These are phyloP conservation scores for Cyberlindnera mississippiensis DNA, from an alignment of 805 yeast genomes.

Conservation along the genomic window DNA sequence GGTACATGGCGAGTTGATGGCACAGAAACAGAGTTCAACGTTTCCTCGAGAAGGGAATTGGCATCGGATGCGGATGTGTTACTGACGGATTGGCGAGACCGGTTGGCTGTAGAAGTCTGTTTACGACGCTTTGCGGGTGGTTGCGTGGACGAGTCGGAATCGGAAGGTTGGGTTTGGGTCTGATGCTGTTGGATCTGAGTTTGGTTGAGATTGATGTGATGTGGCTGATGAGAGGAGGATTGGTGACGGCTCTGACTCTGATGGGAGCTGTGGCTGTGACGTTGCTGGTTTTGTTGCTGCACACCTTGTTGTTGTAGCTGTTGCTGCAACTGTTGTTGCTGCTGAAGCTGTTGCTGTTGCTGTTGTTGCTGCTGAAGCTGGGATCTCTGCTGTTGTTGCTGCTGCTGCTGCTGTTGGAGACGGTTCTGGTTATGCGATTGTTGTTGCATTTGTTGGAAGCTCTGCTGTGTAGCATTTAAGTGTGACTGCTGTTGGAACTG, in stretches of 20 bases:
- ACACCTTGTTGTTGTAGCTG: conserved; percentile 7
- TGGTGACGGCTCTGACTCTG: conserved; percentile 5
- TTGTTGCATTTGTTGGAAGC: conserved; percentile 19
- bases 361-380: conserved; percentile 7
- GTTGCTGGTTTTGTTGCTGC: not conserved
- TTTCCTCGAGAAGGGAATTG: conserved; percentile 19
- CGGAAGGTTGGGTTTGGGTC: not conserved
- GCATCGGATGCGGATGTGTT: conserved; percentile 14
- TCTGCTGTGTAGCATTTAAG: conserved; percentile 15
- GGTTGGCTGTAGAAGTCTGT: conserved; percentile 3
- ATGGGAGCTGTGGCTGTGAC: conserved; percentile 5
- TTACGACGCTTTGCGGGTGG: conserved; percentile 17
- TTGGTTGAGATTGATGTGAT: conserved; percentile 2
- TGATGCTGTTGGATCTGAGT: not conserved
- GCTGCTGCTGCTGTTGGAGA: conserved; percentile 13
- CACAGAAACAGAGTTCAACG: conserved; percentile 12
- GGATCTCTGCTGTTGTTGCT: conserved; percentile 7
- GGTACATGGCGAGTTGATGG: conserved; percentile 13
- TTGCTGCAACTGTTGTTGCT: conserved; percentile 11
- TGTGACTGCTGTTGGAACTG: conserved; percentile 16
- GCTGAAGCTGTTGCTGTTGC: conserved; percentile 1
- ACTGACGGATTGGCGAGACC: not conserved
- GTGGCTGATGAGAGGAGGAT: conserved; percentile 5
- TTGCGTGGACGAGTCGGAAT: not conserved
- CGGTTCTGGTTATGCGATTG: conserved; percentile 9